A percentile compares a stretch with the other conserved stretches of the same genome.
These are phyloP conservation scores for Talaromyces sp. DNA, from an alignment of 2,329 filamentous ascomycete genomes.

Conservation along the genomic window DNA sequence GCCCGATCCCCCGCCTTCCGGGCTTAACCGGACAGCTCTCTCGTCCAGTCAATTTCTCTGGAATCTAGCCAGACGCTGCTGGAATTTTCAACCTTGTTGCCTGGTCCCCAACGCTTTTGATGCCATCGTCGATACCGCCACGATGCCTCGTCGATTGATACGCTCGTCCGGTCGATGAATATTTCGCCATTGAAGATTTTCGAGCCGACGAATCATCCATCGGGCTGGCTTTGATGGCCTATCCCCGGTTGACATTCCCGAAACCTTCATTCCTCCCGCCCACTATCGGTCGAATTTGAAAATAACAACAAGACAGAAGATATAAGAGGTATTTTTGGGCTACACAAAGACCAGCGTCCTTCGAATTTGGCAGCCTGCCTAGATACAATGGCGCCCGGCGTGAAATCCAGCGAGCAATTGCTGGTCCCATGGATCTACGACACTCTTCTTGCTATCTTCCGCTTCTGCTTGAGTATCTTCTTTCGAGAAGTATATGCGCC, in stretches of 20 bases:
- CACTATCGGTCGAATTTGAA: background rate
- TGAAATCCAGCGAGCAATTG: constrained; percentile 15
- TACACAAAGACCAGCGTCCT: background rate
- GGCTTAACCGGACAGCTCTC: background rate
- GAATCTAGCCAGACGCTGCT: background rate
- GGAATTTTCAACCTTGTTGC: background rate
- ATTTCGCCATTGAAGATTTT: background rate
- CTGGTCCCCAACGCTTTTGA: background rate
- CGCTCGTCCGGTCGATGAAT: background rate
- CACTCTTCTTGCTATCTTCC: constrained; percentile 50
- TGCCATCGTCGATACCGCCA: background rate
- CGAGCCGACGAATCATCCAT: background rate
- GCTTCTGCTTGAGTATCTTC: constrained; percentile 85
- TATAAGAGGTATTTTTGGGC: background rate
- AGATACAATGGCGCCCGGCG: constrained; percentile 8
- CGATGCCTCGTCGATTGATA: background rate
- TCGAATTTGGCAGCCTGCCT: background rate
- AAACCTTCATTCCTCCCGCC: background rate
- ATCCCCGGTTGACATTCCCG: background rate
- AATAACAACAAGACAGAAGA: background rate
- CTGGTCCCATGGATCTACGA: constrained; percentile 53
- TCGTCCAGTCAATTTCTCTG: background rate
- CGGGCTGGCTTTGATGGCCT: background rate
- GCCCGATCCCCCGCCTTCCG: background rate
- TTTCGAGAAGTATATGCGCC: constrained; percentile 95